A percentile compares a stretch with the other conserved stretches of the same genome.
Conservation (phyloP, 2,329 filamentous ascomycete species). For the Hirsutella minnesotensis region DNA sequence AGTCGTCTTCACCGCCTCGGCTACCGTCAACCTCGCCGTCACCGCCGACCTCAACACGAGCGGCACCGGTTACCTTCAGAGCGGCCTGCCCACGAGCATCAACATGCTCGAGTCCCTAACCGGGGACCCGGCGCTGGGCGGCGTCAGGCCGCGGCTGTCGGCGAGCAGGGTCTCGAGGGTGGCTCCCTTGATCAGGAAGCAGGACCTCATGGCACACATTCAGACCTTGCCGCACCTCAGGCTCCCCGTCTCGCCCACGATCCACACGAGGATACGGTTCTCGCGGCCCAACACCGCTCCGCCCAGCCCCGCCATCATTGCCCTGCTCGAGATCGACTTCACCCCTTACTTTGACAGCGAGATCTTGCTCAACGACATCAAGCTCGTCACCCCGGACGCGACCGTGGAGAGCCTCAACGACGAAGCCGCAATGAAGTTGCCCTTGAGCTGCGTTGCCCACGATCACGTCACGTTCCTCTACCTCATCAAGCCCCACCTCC, state of each 20-base stretch:
- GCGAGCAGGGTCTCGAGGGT: conserved; percentile 65
- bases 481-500: conserved; percentile 42
- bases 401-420: conserved; percentile 45
- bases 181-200: conserved; percentile 51
- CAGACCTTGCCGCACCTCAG: conserved; percentile 50
- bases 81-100: conserved; percentile 54
- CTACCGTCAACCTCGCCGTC: conserved; percentile 42
- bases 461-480: conserved; percentile 70
- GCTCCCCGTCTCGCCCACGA: conserved; percentile 53
- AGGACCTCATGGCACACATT: conserved; percentile 51
- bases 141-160: conserved; percentile 55
- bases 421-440: conserved; percentile 34
- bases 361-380: conserved; percentile 47
- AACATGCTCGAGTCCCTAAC: conserved; percentile 69
- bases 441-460: conserved; percentile 52
- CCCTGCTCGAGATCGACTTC: conserved; percentile 63
- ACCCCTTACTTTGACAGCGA: conserved; percentile 58
- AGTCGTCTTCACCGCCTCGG: conserved; percentile 51
- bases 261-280: conserved; percentile 64
- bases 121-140: conserved; percentile 49
- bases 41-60: conserved; percentile 13
- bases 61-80: conserved; percentile 54
- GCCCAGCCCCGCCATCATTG: conserved; percentile 49
- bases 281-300: conserved; percentile 49
- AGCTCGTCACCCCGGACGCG: conserved; percentile 45